Base-by-base conservation (phyloP, 129 eudicot genomes). In the Glebionis coronaria region DNA sequence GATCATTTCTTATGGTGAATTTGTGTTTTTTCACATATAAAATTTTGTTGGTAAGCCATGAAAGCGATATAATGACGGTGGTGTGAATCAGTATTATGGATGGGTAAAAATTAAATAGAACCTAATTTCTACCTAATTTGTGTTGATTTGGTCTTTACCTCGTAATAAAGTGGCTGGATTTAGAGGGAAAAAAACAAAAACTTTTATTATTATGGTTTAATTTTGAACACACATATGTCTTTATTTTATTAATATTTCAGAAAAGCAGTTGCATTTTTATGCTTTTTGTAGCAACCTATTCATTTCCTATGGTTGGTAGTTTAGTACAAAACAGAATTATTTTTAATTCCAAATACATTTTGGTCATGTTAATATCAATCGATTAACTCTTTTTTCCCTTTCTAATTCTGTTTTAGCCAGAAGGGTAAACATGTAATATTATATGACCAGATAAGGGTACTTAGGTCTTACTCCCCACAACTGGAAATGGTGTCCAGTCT, bases 401-500 rank as follows among this genome's bases (percentile, higher is more conserved):
- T 67, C 79, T 73, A 21, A 57, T 68, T 75, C 70, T 5, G 27
- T 25, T 67, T 12, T 14, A 46, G 52, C 52, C 15, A 46, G 15
- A 72, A 79, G 78, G 82, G 65, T 65, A 69, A 56, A 10, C 50
- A 35, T 49, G 72, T 63, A 71, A 76, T 12, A 42, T 53, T 12
- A 21, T 9, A 20, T 6, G 18, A 47, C 44, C 18, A 29, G 45
- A 21, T 57, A 78, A 69, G 82, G 86, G 80, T 70, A 70, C 42
- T 73, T 63, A 44, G 31, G 82, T 68, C 85, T 67, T 53, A 51
- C 38, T 61, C 9, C 46, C 38, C 49, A 52, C 27, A 51, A 52
- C 27, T 69, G 76, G 76, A 63, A 61, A 56, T 76, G 82, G 79
- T 78, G 69, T 73, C 82, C 77, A 72, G 78, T 73, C 84, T 80